A percentile compares a stretch with the other conserved stretches of the same genome.
phyloP scores from a whole-genome alignment of 1,139 yeast species.

The Yamadazyma sp. region DNA sequence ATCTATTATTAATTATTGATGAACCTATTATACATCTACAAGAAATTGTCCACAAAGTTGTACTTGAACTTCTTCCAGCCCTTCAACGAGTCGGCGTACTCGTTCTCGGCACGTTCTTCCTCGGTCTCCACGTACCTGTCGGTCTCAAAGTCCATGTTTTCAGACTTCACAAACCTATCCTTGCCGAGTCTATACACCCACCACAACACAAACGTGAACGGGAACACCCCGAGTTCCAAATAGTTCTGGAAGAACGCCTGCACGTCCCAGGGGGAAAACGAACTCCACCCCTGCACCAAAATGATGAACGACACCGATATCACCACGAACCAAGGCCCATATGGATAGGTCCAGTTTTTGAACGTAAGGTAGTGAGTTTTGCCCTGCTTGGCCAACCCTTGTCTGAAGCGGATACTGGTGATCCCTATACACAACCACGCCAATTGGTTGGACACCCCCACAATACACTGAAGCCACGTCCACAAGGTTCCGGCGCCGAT shows the following conservation, averaged over 20 bases:
- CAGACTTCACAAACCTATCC: slow-evolving; percentile 47
- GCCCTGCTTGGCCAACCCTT: slow-evolving; percentile 37
- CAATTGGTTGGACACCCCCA: slow-evolving; percentile 44
- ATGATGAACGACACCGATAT: slow-evolving; percentile 36
- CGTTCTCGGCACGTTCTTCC: slow-evolving; percentile 46
- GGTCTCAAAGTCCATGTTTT: slow-evolving; percentile 64
- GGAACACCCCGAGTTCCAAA: slow-evolving; percentile 41
- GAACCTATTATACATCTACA: slow-evolving; percentile 11
- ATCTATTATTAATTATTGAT: no score
- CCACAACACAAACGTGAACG: slow-evolving; percentile 35
- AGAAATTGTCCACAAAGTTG: slow-evolving; percentile 28
- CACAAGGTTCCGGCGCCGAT: slow-evolving; percentile 45
- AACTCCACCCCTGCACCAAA: slow-evolving; percentile 48
- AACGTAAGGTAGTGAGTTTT: slow-evolving; percentile 34
- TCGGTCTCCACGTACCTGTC: slow-evolving; percentile 54
- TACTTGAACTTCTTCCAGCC: slow-evolving; percentile 48
- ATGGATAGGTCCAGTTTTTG: slow-evolving; percentile 45
- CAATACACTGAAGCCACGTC: slow-evolving; percentile 46
- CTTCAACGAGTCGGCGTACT: slow-evolving; percentile 36
- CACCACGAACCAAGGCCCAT: slow-evolving; percentile 41
- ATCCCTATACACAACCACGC: slow-evolving; percentile 46
- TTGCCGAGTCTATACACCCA: slow-evolving; percentile 46
- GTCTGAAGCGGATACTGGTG: slow-evolving; percentile 39
- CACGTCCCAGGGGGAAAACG: slow-evolving; percentile 51
- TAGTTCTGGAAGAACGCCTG: slow-evolving; percentile 36